A percentile compares a stretch with the other conserved stretches of the same genome.
phyloP scores from a whole-genome alignment of 306 rosid species.

The Trichosanthes cucumerina region DNA sequence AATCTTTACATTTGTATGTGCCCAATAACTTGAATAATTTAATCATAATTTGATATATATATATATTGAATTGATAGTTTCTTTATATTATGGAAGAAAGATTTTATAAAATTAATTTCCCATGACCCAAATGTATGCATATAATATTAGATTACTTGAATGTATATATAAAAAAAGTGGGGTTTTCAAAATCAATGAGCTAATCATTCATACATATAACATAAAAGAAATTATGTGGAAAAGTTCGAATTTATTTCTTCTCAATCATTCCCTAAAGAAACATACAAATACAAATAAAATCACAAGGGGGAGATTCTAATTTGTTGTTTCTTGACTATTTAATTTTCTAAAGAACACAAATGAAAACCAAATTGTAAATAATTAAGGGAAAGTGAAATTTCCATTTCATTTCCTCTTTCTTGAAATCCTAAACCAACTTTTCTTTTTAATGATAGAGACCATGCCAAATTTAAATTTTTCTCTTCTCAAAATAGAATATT shows the following conservation, averaged over 20 bases:
- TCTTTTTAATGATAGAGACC: background rate
- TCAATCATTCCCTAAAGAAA: constrained; percentile 5
- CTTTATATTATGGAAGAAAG: background rate
- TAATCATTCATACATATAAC: constrained; percentile 3
- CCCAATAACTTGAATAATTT: background rate
- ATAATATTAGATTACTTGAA: background rate
- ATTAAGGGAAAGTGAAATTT: background rate
- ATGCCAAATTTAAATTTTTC: constrained; percentile 5
- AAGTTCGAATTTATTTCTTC: background rate
- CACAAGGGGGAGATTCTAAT: background rate
- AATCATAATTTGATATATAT: background rate
- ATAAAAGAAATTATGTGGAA: constrained; percentile 2
- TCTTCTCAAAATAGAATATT: background rate
- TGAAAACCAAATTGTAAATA: background rate
- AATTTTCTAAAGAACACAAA: background rate
- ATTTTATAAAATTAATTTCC: background rate
- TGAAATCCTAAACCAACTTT: background rate
- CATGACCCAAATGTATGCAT: background rate
- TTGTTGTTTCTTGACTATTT: background rate
- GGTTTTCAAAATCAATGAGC: constrained; percentile 1
- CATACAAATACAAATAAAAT: background rate
- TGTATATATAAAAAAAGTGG: background rate
- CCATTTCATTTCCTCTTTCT: background rate
- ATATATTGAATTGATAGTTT: background rate
- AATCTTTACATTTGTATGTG: background rate